These are phyloP conservation scores for Glonium stellatum DNA, from an alignment of 495 filamentous ascomycete genomes.

Conservation along the genomic window DNA sequence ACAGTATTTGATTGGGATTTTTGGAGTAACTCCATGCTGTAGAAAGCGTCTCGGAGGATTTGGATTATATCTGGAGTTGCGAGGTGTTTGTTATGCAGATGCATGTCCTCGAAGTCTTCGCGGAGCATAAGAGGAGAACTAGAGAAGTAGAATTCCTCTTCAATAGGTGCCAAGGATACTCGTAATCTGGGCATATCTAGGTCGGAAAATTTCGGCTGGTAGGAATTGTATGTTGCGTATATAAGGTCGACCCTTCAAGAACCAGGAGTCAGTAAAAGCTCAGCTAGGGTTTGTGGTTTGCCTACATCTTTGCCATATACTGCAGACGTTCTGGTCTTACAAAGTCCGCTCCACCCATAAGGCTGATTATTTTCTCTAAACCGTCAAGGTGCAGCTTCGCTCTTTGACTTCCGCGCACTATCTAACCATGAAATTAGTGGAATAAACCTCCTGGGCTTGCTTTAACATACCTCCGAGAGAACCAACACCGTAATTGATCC, in stretches of 20 bases:
- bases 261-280: neutral
- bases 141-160: neutral
- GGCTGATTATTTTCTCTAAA: neutral
- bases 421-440: neutral
- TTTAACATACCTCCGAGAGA: neutral
- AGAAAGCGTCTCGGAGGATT: neutral
- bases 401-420: neutral
- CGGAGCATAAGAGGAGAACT: neutral
- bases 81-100: neutral
- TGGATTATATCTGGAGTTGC: neutral
- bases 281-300: neutral
- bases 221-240: neutral
- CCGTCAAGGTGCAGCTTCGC: neutral
- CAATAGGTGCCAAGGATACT: neutral
- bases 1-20: neutral
- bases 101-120: neutral
- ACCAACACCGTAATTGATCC: neutral
- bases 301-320: neutral
- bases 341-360: too few relatives aligned
- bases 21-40: neutral
- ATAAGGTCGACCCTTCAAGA: neutral
- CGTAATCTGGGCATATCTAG: neutral
- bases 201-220: neutral
- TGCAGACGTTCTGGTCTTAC: neutral
- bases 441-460: neutral